Base-by-base conservation (phyloP, 2,329 filamentous ascomycete genomes). In the Cladophialophora exuberans region DNA sequence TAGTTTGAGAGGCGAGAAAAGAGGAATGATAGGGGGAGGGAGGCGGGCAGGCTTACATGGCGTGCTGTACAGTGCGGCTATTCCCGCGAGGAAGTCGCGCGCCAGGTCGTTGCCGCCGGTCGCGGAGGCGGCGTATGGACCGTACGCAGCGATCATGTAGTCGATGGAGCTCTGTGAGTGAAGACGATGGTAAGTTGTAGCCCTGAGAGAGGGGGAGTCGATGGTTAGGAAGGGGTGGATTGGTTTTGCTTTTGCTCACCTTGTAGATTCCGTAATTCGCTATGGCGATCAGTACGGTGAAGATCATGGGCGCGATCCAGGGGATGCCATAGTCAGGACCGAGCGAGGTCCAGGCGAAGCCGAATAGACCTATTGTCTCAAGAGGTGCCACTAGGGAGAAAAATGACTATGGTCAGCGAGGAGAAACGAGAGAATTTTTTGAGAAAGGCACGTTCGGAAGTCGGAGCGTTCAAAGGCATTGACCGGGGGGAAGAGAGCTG, bases 131-230 rank as follows among this genome's bases (percentile, higher is more conserved):
- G 84, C 77, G 65, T 83, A 86, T 0, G 79, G 79, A 0, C 83
- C 84, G 63, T 87, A 88, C 0, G 82, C 78, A 20, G 81, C 83
- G 43, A 87, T 82, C 79, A 86, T 85, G 69, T 86, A 87, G 66
- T 87, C 84, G 62, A 87, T 84, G 1, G 82, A 84, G 82, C 79
- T 77, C 84, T 56, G 39, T 5, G 2, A 9, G 9, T 1, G 18
- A 11, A 22, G 39, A 28, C 25, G 10, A 20, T n/a, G 13, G 3
- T n/a, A 17, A 26, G 23, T 33, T 2, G n/a, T 17, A 1, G 26
- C 15, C 25, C 13, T 35, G 10, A 3, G 31, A 49, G 67, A n/a
- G n/a, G n/a, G n/a, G n/a, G n/a, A n/a, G n/a, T n/a, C n/a, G n/a
- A n/a, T n/a, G n/a, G n/a, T n/a, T n/a, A n/a, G n/a, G n/a, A n/a